A percentile compares a stretch with the other conserved stretches of the same genome.
Evolutionary conservation across 2,329 filamentous ascomycete species (phyloP).

Genomic region (Xylariaceae sp.): DNA sequence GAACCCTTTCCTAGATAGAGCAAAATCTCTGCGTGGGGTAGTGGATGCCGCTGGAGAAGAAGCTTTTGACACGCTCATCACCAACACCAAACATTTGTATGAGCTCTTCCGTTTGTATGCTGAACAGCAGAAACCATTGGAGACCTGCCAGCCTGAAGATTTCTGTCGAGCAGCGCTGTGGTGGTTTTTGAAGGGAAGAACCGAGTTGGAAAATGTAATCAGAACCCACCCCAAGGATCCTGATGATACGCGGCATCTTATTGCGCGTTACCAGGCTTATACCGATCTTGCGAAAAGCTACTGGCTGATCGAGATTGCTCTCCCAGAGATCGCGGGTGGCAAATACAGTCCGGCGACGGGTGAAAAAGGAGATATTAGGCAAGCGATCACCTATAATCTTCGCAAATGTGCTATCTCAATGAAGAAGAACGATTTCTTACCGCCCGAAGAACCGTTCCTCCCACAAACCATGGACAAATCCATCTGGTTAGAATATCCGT

Average conservation of each 20-base stretch:
- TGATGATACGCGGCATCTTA: conserved; percentile 52
- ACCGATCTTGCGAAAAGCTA: conserved; percentile 80
- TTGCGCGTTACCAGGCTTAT: conserved; percentile 70
- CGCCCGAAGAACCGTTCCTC: conserved; percentile 64
- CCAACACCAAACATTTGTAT: conserved; percentile 68
- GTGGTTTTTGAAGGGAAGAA: conserved; percentile 86
- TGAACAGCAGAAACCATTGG: conserved; percentile 65
- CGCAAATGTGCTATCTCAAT: conserved; percentile 76
- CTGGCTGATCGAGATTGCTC: conserved; percentile 65
- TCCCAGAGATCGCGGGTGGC: conserved; percentile 46
- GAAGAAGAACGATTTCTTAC: conserved; percentile 76
- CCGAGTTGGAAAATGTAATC: conserved; percentile 68
- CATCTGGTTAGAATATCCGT: conserved; percentile 77
- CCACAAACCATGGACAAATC: conserved; percentile 75
- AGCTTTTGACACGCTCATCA: conserved; percentile 65
- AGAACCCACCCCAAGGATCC: conserved; percentile 57
- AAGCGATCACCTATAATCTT: conserved; percentile 59
- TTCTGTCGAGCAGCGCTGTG: conserved; percentile 72
- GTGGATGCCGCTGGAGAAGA: conserved; percentile 52
- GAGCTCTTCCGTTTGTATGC: conserved; percentile 75
- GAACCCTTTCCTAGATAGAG: conserved; percentile 26
- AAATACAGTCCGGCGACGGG: conserved; percentile 40
- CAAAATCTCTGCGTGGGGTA: conserved; percentile 37
- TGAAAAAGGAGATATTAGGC: conserved; percentile 51
- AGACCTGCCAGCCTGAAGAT: conserved; percentile 59